phyloP scores from a whole-genome alignment of 192 early-diverging fungal genomes.

The Kickxella alabastrina region DNA sequence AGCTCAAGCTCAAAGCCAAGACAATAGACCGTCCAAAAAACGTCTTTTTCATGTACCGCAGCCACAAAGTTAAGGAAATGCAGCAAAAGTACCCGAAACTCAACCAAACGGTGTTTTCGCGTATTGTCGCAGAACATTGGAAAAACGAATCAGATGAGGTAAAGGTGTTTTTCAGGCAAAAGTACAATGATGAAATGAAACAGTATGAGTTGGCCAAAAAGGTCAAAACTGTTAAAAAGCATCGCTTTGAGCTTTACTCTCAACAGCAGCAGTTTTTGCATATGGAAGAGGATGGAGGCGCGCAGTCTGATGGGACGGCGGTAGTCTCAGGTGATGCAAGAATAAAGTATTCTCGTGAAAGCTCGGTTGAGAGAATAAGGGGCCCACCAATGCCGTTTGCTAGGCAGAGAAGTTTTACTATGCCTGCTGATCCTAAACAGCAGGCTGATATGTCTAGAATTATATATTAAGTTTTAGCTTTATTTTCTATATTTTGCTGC shows the following conservation, averaged over 20 bases:
- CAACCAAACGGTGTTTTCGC: constrained; percentile 51
- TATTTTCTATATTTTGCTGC: too few relatives aligned
- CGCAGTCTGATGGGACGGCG: background rate
- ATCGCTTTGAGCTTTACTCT: too few relatives aligned
- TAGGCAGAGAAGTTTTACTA: constrained; percentile 24
- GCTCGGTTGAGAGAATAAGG: background rate
- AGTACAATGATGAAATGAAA: constrained; percentile 42
- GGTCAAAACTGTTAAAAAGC: too few relatives aligned
- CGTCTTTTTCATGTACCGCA: constrained; percentile 55
- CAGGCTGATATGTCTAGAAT: constrained; percentile 20
- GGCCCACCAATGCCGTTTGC: background rate
- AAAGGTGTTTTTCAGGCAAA: constrained; percentile 32
- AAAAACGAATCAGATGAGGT: constrained; percentile 38
- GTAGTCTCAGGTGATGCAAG: too few relatives aligned
- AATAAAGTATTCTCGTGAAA: too few relatives aligned
- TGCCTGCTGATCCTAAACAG: constrained; percentile 13
- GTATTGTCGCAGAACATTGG: constrained; percentile 53
- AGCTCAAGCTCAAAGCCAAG: constrained; percentile 5
- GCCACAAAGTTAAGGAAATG: constrained; percentile 42
- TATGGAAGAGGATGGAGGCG: background rate
- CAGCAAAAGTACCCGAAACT: constrained; percentile 36
- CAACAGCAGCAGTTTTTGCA: background rate
- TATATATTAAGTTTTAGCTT: constrained; percentile 16
- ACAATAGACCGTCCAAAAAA: constrained; percentile 42
- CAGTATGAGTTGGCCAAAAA: constrained; percentile 48